Base-by-base conservation (phyloP, 495 filamentous ascomycete genomes). In the Talaromyces borbonicus region DNA sequence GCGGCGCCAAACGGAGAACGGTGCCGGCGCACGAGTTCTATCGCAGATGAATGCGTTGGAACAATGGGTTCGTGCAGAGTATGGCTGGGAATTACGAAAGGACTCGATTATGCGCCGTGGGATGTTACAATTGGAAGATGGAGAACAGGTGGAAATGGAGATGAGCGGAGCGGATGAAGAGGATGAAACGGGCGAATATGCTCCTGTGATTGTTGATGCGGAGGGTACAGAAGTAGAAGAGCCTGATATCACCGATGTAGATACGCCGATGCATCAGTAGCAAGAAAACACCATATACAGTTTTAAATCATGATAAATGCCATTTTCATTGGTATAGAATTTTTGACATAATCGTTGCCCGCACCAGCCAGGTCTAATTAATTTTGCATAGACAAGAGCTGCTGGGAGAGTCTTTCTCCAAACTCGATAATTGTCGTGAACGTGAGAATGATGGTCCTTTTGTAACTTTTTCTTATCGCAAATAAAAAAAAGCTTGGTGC, bases 161-260 rank as follows among this genome's bases (percentile, higher is more conserved):
- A 68, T 86, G 49, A 68, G 68, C 20, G 84, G 81, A 5, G 73
- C 81, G 48, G 83, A 90, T 49, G 85, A 79, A 47, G 85, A 93
- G 46, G 86, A 92, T 43, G 87, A 92, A 62, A 76, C 74, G 48
- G 87, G 87, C 14, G 90, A 95, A 56, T 90, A 88, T 69, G 81
- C 84, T 48, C 92, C 90, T 12, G 72, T 84, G 18, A 62, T 98
- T 14, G 87, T 98, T 4, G 79, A 88, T 41, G 53, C 89, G 52
- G 72, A 48, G 23, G 42, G 48, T 12, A 41, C 38, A 22, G 31
- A 33, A 33, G n/a, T 33, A 9, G 9, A 11, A 35, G 38, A 12
- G 35, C n/a, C 19, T 5, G 38, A 41, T 3, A 8, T 23, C 9
- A 26, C 38, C 26, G 43, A 46, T 36, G 30, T 46, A 14, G 30